These are phyloP conservation scores for Strobilomyces echinocephalus DNA, from an alignment of 768 basidiomycete species.

Conservation along the genomic window DNA sequence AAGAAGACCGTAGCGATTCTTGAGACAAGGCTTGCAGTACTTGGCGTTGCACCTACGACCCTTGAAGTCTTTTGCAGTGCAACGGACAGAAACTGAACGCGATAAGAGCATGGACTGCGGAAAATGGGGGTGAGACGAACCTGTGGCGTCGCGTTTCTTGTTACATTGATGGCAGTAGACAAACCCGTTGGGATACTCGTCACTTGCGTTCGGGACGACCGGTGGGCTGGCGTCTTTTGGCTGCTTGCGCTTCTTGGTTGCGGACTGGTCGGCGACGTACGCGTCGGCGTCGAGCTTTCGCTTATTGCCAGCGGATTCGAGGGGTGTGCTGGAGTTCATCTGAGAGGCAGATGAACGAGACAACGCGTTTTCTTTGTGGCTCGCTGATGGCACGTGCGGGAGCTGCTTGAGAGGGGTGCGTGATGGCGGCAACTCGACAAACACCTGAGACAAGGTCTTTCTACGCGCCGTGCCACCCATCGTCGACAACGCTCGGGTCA, in stretches of 20 bases:
- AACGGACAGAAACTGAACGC: conserved; percentile 32
- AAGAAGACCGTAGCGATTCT: conserved; percentile 53
- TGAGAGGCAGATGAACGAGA: conserved; percentile 34
- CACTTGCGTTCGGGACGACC: conserved; percentile 16
- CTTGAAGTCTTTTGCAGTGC: conserved; percentile 32
- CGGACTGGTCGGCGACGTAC: conserved; percentile 14
- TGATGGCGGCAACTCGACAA: conserved; percentile 52
- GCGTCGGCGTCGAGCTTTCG: conserved; percentile 42
- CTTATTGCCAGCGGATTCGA: conserved; percentile 37
- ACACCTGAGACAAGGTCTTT: conserved; percentile 39
- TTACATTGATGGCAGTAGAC: conserved; percentile 72
- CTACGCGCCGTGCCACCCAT: conserved; percentile 29
- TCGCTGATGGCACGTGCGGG: conserved; percentile 27
- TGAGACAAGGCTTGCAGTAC: conserved; percentile 64
- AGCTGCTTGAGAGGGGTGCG: conserved; percentile 18
- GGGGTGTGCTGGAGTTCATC: conserved; percentile 28
- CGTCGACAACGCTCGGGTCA: background rate
- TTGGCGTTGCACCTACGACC: conserved; percentile 48
- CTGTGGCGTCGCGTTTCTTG: conserved; percentile 49
- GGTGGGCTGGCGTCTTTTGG: conserved; percentile 17
- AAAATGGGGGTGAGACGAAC: conserved; percentile 32
- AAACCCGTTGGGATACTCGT: conserved; percentile 36
- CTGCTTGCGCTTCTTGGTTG: conserved; percentile 27
- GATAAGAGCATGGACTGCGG: conserved; percentile 5
- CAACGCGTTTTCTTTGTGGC: conserved; percentile 43